Percentiles rank a stretch among this genome's conserved stretches.
These are phyloP conservation scores for Alternaria postmessia DNA, from an alignment of 2,329 filamentous ascomycete species.

Conservation along the genomic window DNA sequence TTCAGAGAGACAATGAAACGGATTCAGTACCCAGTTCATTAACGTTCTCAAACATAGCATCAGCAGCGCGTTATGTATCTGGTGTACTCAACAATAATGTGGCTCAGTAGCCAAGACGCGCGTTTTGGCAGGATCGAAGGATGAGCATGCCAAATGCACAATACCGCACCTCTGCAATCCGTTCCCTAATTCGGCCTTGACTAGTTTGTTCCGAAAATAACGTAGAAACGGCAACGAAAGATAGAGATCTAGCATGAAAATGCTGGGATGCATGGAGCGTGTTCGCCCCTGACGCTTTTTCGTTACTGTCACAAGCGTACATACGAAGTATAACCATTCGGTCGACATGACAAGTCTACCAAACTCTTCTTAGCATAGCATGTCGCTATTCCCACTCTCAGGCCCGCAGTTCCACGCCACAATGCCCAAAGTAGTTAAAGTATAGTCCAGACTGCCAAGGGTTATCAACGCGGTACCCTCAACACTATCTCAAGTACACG, in stretches of 20 bases:
- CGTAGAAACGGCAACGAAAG: not conserved
- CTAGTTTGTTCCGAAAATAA: not conserved
- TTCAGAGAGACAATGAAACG: not conserved
- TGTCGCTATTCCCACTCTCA: not conserved
- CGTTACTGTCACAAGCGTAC: not conserved
- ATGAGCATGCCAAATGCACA: not conserved
- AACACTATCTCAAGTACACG: not conserved
- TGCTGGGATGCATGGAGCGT: not conserved
- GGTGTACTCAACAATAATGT: not conserved
- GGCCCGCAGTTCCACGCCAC: not conserved
- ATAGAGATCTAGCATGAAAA: not conserved
- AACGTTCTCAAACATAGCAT: not conserved
- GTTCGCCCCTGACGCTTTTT: not conserved
- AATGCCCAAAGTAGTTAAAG: not conserved
- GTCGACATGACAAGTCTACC: not conserved
- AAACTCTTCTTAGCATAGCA: not conserved
- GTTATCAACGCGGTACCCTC: not conserved
- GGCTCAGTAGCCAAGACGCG: not conserved
- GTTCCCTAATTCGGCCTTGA: fast-evolving
- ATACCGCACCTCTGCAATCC: not conserved
- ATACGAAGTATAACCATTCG: not conserved
- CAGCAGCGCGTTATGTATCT: not conserved
- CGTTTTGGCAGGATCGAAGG: not conserved
- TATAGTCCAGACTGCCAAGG: not conserved
- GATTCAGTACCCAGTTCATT: not conserved